These are phyloP conservation scores for Plasmodium berghei DNA, from an alignment of 169 alveolate species.

Conservation along the genomic window DNA sequence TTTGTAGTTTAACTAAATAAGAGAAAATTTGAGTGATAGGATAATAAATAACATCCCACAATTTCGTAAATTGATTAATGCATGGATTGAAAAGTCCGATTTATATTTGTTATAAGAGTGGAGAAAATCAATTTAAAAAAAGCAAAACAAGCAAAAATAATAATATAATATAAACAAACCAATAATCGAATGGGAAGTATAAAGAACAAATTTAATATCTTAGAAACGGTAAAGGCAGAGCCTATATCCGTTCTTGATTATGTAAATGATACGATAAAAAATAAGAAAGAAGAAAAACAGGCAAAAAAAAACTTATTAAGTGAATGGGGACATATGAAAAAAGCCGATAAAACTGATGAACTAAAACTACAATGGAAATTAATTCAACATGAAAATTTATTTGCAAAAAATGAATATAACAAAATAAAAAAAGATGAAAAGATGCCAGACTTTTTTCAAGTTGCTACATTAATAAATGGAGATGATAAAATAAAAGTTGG, in stretches of 20 bases:
- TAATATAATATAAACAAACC: neutral
- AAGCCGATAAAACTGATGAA: slow-evolving; percentile 69
- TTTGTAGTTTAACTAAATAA: too few relatives aligned
- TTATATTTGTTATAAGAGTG: too few relatives aligned
- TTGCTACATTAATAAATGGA: slow-evolving; percentile 71
- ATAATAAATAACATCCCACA: too few relatives aligned
- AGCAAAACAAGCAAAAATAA: neutral
- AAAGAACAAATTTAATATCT: neutral
- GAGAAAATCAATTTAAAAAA: too few relatives aligned
- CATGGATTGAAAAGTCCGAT: too few relatives aligned
- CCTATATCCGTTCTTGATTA: slow-evolving; percentile 61
- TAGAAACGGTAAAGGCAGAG: slow-evolving; percentile 20
- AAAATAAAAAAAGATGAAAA: slow-evolving; percentile 75
- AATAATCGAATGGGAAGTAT: neutral
- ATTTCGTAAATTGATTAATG: too few relatives aligned
- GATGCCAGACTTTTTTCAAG: slow-evolving; percentile 76
- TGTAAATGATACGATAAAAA: slow-evolving; percentile 40
- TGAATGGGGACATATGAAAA: slow-evolving; percentile 74
- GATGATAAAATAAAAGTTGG: slow-evolving; percentile 71
- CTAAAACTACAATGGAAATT: slow-evolving; percentile 71
- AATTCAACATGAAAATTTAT: slow-evolving; percentile 64
- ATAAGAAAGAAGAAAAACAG: slow-evolving; percentile 28
- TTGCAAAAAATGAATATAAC: slow-evolving; percentile 34
- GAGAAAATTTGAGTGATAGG: too few relatives aligned
- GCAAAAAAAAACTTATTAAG: slow-evolving; percentile 32